Evolutionary conservation across 225 moss, liverwort and hornwort genomes (phyloP).

Genomic region (Polytrichum commune): DNA sequence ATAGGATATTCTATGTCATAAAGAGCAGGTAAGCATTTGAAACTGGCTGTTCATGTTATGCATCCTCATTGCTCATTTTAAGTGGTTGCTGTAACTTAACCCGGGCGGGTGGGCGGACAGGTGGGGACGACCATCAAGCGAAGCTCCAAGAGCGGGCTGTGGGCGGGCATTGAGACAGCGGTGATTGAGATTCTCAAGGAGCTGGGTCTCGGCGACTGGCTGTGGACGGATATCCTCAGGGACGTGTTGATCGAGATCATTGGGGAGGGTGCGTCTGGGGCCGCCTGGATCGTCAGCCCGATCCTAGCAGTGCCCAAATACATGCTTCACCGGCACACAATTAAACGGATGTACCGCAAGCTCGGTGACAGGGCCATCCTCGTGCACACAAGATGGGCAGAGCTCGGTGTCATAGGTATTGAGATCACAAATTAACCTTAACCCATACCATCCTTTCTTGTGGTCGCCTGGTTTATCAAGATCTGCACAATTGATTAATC

Average conservation of each 20-base stretch:
- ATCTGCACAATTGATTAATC: too few species aligned
- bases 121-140: constrained; percentile 31
- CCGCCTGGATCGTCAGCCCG: constrained; percentile 42
- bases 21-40: too few species aligned
- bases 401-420: not conserved
- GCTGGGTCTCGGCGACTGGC: constrained; percentile 22
- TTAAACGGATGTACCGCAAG: constrained; percentile 47
- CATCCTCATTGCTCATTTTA: too few species aligned
- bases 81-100: too few species aligned
- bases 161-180: constrained; percentile 41
- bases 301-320: constrained; percentile 39
- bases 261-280: constrained; percentile 23
- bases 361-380: constrained; percentile 41
- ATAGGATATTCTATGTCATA: too few species aligned
- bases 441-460: too few species aligned
- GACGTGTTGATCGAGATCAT: constrained; percentile 29
- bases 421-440: too few species aligned
- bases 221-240: constrained; percentile 40
- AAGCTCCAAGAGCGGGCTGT: constrained; percentile 24
- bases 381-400: constrained; percentile 36
- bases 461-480: too few species aligned
- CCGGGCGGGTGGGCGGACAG: not conserved
- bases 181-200: constrained; percentile 33
- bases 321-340: constrained; percentile 41
- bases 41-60: too few species aligned